Conservation (phyloP, 371 early-diverging fungal species). For the Blakeslea trispora region DNA sequence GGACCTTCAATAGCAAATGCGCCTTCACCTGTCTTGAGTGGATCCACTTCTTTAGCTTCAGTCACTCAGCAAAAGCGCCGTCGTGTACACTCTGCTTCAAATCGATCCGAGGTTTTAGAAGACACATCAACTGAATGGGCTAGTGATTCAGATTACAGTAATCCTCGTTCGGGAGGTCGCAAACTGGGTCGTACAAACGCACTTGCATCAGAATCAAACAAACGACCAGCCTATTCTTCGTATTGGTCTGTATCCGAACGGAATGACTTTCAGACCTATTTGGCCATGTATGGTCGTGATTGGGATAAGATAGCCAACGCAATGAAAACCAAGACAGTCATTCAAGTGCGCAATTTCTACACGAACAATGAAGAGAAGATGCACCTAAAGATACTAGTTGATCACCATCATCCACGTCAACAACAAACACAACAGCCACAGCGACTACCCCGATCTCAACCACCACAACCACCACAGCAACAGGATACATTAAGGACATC, state of each 20-base stretch:
- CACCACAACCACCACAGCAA: not conserved
- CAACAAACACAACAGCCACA: conserved; percentile 2
- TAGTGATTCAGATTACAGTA: conserved; percentile 24
- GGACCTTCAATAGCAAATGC: not conserved
- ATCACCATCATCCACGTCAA: conserved; percentile 34
- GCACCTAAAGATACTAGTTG: conserved; percentile 54
- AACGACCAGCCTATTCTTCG: conserved; percentile 66
- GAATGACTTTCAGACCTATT: conserved; percentile 64
- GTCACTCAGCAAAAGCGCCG: conserved; percentile 21
- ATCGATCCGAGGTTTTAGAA: conserved; percentile 23
- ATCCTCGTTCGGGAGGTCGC: conserved; percentile 15
- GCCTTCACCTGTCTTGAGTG: conserved; percentile 1
- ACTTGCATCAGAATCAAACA: conserved; percentile 21
- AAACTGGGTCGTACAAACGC: conserved; percentile 33
- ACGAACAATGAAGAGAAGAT: conserved; percentile 72
- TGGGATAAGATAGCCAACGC: conserved; percentile 77
- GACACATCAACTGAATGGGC: conserved; percentile 32
- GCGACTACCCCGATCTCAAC: too few relatives aligned
- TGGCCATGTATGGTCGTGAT: conserved; percentile 69
- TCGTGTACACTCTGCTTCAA: conserved; percentile 30
- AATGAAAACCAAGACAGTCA: conserved; percentile 77
- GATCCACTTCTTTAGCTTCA: not conserved
- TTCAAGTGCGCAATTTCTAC: conserved; percentile 86
- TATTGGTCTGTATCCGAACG: conserved; percentile 89
- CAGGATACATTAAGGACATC: conserved; percentile 11